These are phyloP conservation scores for Arabidopsis arenosa DNA, from an alignment of 345 rosid genomes.

Conservation along the genomic window DNA sequence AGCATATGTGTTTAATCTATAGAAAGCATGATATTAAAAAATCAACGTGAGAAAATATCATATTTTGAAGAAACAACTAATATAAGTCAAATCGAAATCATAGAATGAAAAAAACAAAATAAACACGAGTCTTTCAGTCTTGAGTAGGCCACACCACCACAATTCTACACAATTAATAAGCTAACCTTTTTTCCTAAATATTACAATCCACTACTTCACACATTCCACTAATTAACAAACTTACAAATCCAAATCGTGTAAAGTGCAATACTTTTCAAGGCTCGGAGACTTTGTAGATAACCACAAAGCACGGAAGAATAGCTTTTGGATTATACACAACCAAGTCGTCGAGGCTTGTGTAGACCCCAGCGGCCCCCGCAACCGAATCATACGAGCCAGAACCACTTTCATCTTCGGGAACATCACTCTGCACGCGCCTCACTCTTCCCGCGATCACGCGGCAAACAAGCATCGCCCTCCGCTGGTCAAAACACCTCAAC, in stretches of 20 bases:
- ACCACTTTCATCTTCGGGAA: slow-evolving; percentile 47
- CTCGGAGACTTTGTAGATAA: slow-evolving; percentile 57
- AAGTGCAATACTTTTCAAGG: not conserved
- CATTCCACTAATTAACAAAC: slow-evolving; percentile 2
- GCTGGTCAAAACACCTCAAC: slow-evolving; percentile 53
- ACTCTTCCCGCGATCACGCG: slow-evolving; percentile 87
- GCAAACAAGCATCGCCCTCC: slow-evolving; percentile 84
- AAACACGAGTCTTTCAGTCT: not conserved
- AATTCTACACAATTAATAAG: slow-evolving; percentile 11
- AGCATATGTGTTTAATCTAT: no score
- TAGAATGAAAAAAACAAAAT: not conserved
- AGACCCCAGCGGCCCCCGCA: slow-evolving; percentile 61
- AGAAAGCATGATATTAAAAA: not conserved
- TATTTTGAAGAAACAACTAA: not conserved
- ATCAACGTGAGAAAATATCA: not conserved
- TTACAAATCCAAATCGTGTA: slow-evolving; percentile 13
- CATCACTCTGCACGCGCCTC: slow-evolving; percentile 55
- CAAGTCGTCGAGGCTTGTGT: slow-evolving; percentile 72
- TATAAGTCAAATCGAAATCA: not conserved
- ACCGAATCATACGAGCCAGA: slow-evolving; percentile 68
- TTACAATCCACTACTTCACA: slow-evolving; percentile 12
- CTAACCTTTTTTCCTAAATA: not conserved
- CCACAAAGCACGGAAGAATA: slow-evolving; percentile 84
- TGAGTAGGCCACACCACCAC: slow-evolving; percentile 2
- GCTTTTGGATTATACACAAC: slow-evolving; percentile 71